Evolutionary conservation across 2,329 filamentous ascomycete genomes (phyloP).

Genomic region (Neospermospora avenae): DNA sequence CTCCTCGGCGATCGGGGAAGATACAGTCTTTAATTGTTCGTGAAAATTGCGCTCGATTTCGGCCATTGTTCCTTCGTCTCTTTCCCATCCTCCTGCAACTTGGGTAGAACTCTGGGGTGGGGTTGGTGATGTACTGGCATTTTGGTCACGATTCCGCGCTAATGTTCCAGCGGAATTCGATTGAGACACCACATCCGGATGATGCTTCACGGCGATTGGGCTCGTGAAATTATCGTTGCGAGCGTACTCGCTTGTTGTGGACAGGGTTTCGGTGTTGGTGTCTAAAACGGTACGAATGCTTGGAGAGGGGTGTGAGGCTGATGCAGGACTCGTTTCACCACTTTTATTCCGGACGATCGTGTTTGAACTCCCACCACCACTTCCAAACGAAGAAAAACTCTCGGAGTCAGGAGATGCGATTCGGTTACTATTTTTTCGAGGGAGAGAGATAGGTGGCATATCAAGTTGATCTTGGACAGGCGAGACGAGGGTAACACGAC

Average conservation of each 20-base stretch:
- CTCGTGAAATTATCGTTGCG: no score
- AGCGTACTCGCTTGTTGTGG: neutral
- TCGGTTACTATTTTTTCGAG: constrained; percentile 47
- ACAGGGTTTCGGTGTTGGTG: constrained; percentile 16
- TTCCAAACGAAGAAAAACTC: constrained; percentile 15
- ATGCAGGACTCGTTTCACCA: constrained; percentile 30
- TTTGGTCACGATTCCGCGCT: neutral
- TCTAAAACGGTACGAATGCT: constrained; percentile 18
- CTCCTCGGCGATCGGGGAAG: constrained; percentile 11
- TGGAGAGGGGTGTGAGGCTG: constrained; percentile 20
- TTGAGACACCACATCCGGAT: constrained; percentile 15
- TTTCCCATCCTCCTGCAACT: neutral
- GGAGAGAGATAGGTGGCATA: constrained; percentile 54
- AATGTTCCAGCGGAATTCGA: constrained; percentile 12
- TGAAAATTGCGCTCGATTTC: constrained; percentile 32
- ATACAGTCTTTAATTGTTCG: constrained; percentile 25
- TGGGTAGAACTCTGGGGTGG: neutral
- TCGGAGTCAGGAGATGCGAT: constrained; percentile 24
- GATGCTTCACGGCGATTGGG: constrained; percentile 14
- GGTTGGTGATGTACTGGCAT: neutral
- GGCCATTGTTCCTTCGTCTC: constrained; percentile 10
- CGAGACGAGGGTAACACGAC: constrained; percentile 60
- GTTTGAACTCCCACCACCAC: constrained; percentile 22
- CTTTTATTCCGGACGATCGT: constrained; percentile 26
- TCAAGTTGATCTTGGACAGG: constrained; percentile 60